A percentile compares a stretch with the other conserved stretches of the same genome.
phyloP scores from a whole-genome alignment of 2,329 filamentous ascomycete species.

The Tolypocladium amazonense region DNA sequence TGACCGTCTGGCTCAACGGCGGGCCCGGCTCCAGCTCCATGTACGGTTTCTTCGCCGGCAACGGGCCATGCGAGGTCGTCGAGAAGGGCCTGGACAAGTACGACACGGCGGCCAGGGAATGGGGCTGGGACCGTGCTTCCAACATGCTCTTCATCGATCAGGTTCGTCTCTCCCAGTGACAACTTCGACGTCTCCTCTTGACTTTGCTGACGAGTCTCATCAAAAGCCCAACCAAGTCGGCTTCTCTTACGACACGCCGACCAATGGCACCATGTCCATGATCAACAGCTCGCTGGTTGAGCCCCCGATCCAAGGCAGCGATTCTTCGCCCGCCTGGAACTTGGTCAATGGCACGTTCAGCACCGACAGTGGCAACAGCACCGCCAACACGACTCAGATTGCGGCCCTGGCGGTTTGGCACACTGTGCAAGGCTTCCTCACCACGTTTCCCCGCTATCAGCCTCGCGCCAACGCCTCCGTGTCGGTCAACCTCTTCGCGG shows the following conservation, averaged over 20 bases:
- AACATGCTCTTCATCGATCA: conserved; percentile 49
- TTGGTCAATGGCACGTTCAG: conserved; percentile 56
- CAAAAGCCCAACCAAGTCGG: conserved; percentile 57
- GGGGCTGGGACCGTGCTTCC: conserved; percentile 52
- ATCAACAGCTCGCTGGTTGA: conserved; percentile 24
- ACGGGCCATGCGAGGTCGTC: conserved; percentile 42
- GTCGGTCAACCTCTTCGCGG: conserved; percentile 55
- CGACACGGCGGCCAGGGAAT: conserved; percentile 46
- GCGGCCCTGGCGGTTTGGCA: conserved; percentile 55
- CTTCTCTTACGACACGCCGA: conserved; percentile 54
- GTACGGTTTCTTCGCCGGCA: conserved; percentile 52
- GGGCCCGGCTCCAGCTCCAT: conserved; percentile 56
- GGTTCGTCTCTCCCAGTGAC: conserved; percentile 18
- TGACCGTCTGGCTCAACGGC: conserved; percentile 56
- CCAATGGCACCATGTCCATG: conserved; percentile 48
- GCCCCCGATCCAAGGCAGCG: conserved; percentile 9
- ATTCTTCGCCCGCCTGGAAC: conserved; percentile 16
- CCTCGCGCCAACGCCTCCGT: conserved; percentile 36
- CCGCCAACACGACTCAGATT: conserved; percentile 44
- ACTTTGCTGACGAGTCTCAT: background rate
- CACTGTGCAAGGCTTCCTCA: conserved; percentile 51
- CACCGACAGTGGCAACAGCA: conserved; percentile 34
- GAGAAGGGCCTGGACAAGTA: conserved; percentile 36
- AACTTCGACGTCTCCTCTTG: background rate
- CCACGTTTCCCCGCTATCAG: conserved; percentile 46